Base-by-base conservation (phyloP, 768 basidiomycete genomes). In the Lactarius indigo region DNA sequence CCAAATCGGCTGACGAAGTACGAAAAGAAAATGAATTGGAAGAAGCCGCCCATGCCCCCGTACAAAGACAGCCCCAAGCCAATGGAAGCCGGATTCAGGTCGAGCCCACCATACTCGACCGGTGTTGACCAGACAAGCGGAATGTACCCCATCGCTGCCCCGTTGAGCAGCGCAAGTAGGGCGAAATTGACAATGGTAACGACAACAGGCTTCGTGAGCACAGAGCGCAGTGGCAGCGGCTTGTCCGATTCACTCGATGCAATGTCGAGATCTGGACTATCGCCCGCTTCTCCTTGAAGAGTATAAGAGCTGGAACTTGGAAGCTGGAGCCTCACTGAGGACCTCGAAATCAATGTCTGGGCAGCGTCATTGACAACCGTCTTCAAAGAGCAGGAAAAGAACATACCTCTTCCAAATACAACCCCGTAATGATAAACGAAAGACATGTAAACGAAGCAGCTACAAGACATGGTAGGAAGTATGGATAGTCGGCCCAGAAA, bases 111-210 rank as follows among this genome's bases (percentile, higher is more conserved):
- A 35, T 7, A 35, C 33, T 35, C 33, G 9, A 35, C 33, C 7
- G 33, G 33, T 5, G 33, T 35, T 8, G 33, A 74, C 57, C 78
- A 78, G 71, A 84, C 81, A 52, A 84, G 72, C 4, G 85, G 83
- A 1, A 76, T 41, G 23, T 85, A 74, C 17, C 77, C 78, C n/a
- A 70, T 55, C 59, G 78, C 63, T 8, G 76, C 73, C 30, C 79
- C 78, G 42, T 83, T 80, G 13, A 80, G 69, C n/a, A 85, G 77
- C 20, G 77, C 76, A 20, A 84, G 73, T 7, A 72, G 68, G 41
- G 73, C 76, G 69, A 82, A 83, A 68, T 81, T 84, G 61, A 71
- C 65, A 26, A 82, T 71, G 31, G 81, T 75, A 50, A 84, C 72
- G 50, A 80, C 66, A 56, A 85, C 77, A 1, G 42, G 42, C 20